Percentiles rank a stretch among this genome's conserved stretches.
phyloP scores from a whole-genome alignment of 345 rosid species.

The Corchorus olitorius region DNA sequence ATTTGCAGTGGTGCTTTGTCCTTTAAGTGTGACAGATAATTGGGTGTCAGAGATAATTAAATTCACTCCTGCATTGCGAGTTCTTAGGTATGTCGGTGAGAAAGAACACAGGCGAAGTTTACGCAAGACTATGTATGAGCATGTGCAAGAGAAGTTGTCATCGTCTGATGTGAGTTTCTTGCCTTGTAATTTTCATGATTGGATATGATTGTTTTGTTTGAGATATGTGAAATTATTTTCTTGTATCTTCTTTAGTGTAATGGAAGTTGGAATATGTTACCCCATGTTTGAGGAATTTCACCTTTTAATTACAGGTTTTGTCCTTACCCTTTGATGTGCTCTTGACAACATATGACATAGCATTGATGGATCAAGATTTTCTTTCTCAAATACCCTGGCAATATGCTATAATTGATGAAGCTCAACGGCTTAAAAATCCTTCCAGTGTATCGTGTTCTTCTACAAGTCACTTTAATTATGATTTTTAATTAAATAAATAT shows the following conservation, averaged over 20 bases:
- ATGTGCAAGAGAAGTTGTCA: conserved; percentile 38
- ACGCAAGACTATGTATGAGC: conserved; percentile 51
- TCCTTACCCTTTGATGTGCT: conserved; percentile 72
- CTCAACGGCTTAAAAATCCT: conserved; percentile 92
- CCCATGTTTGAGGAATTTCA: conserved; percentile 11
- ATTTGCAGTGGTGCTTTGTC: conserved; percentile 76
- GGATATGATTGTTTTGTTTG: not conserved
- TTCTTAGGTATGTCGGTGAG: conserved; percentile 79
- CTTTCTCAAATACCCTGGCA: conserved; percentile 89
- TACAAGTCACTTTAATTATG: not conserved
- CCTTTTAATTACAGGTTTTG: conserved; percentile 46
- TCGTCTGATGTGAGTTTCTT: conserved; percentile 49
- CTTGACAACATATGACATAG: conserved; percentile 80
- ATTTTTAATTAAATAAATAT: not conserved
- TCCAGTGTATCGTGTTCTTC: conserved; percentile 52
- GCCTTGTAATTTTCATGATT: not conserved
- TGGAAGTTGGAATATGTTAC: not conserved
- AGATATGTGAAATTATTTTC: not conserved
- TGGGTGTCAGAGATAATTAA: conserved; percentile 76
- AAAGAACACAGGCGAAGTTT: conserved; percentile 56
- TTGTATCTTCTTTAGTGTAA: not conserved
- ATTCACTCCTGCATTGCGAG: conserved; percentile 64
- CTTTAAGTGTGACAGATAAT: conserved; percentile 85
- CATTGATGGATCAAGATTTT: conserved; percentile 72
- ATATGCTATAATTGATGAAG: conserved; percentile 78